Evolutionary conservation across 164 flowering plant genomes (phyloP).

Genomic region (Magnolia changhungtana): DNA sequence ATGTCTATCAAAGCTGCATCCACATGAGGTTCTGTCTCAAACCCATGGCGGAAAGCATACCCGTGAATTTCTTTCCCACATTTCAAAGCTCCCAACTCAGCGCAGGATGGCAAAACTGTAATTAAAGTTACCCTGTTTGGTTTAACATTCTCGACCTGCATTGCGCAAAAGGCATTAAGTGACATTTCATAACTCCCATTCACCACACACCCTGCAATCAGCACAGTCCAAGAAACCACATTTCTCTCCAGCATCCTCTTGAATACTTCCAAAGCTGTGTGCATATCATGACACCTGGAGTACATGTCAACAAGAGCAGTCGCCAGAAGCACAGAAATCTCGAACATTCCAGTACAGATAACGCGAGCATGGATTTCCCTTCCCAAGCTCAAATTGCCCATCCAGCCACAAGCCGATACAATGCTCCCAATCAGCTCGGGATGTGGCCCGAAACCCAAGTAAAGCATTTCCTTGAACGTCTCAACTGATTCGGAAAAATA

Average conservation of each 20-base stretch:
- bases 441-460: background rate
- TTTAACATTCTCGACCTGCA: slow-evolving; percentile 43
- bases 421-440: slow-evolving; percentile 45
- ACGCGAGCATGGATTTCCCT: slow-evolving; percentile 45
- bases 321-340: slow-evolving; percentile 26
- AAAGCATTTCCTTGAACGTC: slow-evolving; percentile 21
- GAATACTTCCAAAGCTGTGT: slow-evolving; percentile 39
- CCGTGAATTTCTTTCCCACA: slow-evolving; percentile 56
- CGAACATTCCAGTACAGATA: slow-evolving; percentile 26
- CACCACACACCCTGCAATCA: slow-evolving; percentile 46
- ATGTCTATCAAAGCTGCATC: slow-evolving; percentile 42
- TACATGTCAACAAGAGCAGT: slow-evolving; percentile 58
- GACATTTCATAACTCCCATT: slow-evolving; percentile 26
- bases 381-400: slow-evolving; percentile 27
- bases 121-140: slow-evolving; percentile 55
- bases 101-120: slow-evolving; percentile 44
- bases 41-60: slow-evolving; percentile 41
- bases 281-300: slow-evolving; percentile 29
- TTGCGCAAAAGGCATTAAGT: slow-evolving; percentile 35
- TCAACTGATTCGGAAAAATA: slow-evolving; percentile 19
- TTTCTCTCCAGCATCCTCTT: slow-evolving; percentile 35
- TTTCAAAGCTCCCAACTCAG: slow-evolving; percentile 19
- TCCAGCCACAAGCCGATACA: slow-evolving; percentile 31
- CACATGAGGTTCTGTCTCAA: slow-evolving; percentile 33
- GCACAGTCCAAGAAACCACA: slow-evolving; percentile 63